phyloP scores from a whole-genome alignment of 192 early-diverging fungal genomes.

The Backusella tarrabulga region DNA sequence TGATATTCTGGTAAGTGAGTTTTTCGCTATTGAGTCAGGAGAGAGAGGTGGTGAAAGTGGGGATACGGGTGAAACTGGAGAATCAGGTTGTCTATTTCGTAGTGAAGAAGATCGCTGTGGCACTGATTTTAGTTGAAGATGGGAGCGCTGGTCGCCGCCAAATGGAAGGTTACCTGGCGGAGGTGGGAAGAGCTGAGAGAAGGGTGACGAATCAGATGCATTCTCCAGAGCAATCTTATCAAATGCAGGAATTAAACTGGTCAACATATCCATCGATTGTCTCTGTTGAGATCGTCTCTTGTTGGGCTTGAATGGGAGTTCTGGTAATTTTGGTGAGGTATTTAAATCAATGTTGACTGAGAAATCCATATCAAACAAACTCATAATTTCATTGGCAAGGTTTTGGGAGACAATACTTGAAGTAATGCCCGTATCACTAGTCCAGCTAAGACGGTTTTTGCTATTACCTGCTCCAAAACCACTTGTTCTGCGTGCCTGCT shows the following conservation, averaged over 20 bases:
- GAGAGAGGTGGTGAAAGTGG: not conserved
- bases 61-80: not conserved
- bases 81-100: slow-evolving; percentile 8
- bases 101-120: slow-evolving; percentile 20
- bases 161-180: slow-evolving; percentile 7
- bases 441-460: slow-evolving; percentile 29
- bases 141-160: not conserved
- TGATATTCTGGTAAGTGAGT: not conserved
- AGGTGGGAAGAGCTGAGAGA: not conserved
- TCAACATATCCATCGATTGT: slow-evolving; percentile 14
- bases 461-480: not conserved
- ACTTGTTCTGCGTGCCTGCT: slow-evolving; percentile 19
- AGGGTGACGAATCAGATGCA: not conserved
- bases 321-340: slow-evolving; percentile 32
- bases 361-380: slow-evolving; percentile 43
- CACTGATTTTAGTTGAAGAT: not conserved
- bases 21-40: not conserved
- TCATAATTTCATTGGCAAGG: slow-evolving; percentile 36
- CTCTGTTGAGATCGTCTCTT: slow-evolving; percentile 8
- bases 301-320: slow-evolving; percentile 24
- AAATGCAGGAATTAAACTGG: slow-evolving; percentile 13
- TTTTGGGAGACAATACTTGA: slow-evolving; percentile 28
- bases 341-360: slow-evolving; percentile 25
- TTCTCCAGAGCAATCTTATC: slow-evolving; percentile 9
- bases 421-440: slow-evolving; percentile 26